A percentile compares a stretch with the other conserved stretches of the same genome.
Evolutionary conservation across 768 basidiomycete genomes (phyloP).

Genomic region (Phanerochaete sordida): DNA sequence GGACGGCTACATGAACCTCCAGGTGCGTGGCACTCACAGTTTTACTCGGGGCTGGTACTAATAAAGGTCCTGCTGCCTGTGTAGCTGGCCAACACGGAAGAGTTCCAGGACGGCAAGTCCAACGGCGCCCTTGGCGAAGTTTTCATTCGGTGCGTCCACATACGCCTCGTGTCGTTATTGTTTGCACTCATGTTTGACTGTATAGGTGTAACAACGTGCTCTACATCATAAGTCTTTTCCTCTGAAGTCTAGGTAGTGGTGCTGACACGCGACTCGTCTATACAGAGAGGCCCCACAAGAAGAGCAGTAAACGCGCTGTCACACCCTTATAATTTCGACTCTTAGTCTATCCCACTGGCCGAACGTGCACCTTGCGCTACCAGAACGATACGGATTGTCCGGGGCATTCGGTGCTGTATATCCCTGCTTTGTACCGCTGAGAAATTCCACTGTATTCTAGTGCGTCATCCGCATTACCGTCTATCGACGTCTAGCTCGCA

Average conservation of each 20-base stretch:
- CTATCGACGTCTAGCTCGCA: too few species aligned
- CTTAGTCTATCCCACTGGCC: not conserved
- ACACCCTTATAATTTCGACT: not conserved
- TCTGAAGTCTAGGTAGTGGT: constrained; percentile 3
- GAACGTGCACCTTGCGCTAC: not conserved
- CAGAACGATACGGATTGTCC: not conserved
- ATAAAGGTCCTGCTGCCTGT: not conserved
- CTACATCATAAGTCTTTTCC: constrained; percentile 78
- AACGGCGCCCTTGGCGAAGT: constrained; percentile 98
- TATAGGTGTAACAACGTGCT: constrained; percentile 91
- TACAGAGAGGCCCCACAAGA: constrained; percentile 76
- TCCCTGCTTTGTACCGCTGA: not conserved
- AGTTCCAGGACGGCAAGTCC: constrained; percentile 93
- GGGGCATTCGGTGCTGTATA: not conserved
- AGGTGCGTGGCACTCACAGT: constrained; percentile 47
- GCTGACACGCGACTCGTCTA: constrained; percentile 23
- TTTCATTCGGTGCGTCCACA: constrained; percentile 79
- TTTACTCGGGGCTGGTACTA: not conserved
- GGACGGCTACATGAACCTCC: constrained; percentile 99
- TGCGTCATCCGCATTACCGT: not conserved
- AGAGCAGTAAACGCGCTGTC: constrained; percentile 13
- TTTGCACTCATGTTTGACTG: constrained; percentile 9
- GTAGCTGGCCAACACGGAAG: constrained; percentile 98
- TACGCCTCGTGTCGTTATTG: not conserved
- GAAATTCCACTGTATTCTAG: constrained; percentile 1